Evolutionary conservation across 139 green algal genomes (phyloP).

Genomic region (Marvania coccoides): DNA sequence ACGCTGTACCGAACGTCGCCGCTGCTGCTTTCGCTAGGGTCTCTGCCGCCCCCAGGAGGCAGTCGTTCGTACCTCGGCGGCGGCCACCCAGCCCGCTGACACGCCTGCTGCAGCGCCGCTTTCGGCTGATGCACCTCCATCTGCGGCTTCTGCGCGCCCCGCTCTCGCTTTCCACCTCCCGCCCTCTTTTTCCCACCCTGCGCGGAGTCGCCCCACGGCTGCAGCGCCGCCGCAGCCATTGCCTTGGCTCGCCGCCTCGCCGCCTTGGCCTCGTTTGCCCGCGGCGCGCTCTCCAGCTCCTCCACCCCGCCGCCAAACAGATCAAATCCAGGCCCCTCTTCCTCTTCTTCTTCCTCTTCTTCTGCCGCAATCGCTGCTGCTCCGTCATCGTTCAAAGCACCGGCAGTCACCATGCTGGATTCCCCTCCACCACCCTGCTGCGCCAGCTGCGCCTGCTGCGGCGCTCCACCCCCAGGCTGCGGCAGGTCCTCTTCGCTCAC

Average conservation of each 20-base stretch:
- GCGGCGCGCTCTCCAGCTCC: slow-evolving; percentile 16
- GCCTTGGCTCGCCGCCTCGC: background rate
- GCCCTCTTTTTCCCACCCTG: slow-evolving; percentile 17
- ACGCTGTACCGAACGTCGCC: slow-evolving; percentile 36
- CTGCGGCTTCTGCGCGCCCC: too few relatives aligned
- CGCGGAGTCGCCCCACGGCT: slow-evolving; percentile 1
- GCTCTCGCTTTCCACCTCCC: background rate
- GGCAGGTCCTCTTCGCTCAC: slow-evolving; percentile 19
- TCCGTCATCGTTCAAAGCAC: background rate
- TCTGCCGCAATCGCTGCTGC: background rate
- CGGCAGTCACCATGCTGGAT: background rate
- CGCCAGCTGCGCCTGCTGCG: background rate
- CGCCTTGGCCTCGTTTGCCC: slow-evolving; percentile 16
- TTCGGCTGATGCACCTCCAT: slow-evolving; percentile 52
- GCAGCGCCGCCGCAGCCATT: slow-evolving; percentile 1
- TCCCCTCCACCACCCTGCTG: background rate
- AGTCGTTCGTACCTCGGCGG: slow-evolving; percentile 64
- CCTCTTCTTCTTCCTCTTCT: slow-evolving; percentile 15
- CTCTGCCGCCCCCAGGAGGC: slow-evolving; percentile 30
- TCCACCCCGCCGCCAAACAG: slow-evolving; percentile 31
- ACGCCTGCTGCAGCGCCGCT: slow-evolving; percentile 77
- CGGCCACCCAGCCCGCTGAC: slow-evolving; percentile 51
- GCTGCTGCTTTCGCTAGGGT: background rate
- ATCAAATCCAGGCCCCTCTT: slow-evolving; percentile 18
- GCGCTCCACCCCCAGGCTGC: background rate